Evolutionary conservation across 768 basidiomycete species (phyloP), one percentile per base, ranked within the genome.

Genomic region (Rhodotorula paludigena): DNA sequence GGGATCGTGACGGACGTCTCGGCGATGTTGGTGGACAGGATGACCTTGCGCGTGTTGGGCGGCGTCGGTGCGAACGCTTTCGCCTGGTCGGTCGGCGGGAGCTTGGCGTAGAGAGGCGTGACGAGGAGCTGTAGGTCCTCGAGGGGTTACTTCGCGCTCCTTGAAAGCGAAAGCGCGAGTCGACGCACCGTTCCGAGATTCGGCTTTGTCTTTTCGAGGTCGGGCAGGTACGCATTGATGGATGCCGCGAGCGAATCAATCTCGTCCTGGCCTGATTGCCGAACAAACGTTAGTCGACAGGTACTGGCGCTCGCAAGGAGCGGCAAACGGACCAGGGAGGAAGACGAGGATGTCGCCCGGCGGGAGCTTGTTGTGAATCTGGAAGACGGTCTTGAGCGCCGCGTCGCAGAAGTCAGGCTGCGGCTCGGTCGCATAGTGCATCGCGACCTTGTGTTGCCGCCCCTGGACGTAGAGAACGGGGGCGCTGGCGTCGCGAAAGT

Each of bases 1-100:
- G 93, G 92, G 76, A 99, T 96, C 21, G 96, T 98, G 77, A 99
- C 91, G 20, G 89, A 90, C 0, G 96, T 98, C 79, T 99, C 96
- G 18, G 96, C 96, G 65, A 99, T 93, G 78, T 98, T 99, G 25
- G 96, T 99, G 3, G 96, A 88, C 45, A 99, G 82, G 69, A 99
- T 91, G 79, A 92, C 89, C 79, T 97, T 93, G 63, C 96, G 85
- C 3, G 84, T 85, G 59, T 85, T 83, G 2, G 84, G 76, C 21
- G 88, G 85, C 1, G 89, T 79, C 1, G 85, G 79, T 0, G 78
- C 76, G 78, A 98, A 98, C 54, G 89, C 89, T 76, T 85, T 85
- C 51, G 85, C 79, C 78, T 96, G 92, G 69, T 88, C 85, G 18
- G 82, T 80, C 33, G 87, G 84, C 14, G 90, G 86, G 69, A 97